Conservation (phyloP, 2,329 filamentous ascomycete species). For the Monosporascus sp. region DNA sequence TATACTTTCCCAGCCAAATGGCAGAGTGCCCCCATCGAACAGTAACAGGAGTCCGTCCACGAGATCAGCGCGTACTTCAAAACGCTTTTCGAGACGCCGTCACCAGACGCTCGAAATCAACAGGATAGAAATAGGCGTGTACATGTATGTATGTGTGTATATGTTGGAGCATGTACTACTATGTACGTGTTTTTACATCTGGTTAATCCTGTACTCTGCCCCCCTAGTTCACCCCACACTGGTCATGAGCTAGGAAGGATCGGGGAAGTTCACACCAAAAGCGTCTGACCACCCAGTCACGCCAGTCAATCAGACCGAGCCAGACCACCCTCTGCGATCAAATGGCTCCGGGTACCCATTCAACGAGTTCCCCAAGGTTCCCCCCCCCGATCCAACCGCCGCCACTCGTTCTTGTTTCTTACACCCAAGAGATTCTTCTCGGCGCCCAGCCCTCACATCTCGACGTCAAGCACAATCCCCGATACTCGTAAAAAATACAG, state of each 20-base stretch:
- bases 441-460: slow-evolving; percentile 33
- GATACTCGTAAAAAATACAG: slow-evolving; percentile 5
- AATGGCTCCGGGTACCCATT: slow-evolving; percentile 1
- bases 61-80: too few species aligned
- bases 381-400: slow-evolving; percentile 1
- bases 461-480: slow-evolving; percentile 14
- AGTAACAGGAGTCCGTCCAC: too few species aligned
- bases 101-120: too few species aligned
- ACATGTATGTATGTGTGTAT: too few species aligned
- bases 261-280: not conserved
- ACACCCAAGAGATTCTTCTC: slow-evolving; percentile 27
- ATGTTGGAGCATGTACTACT: not conserved
- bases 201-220: not conserved
- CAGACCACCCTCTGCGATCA: not conserved
- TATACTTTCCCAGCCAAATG: too few species aligned
- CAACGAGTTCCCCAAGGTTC: not conserved
- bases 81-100: too few species aligned
- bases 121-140: too few species aligned
- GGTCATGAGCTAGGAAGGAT: not conserved
- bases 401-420: slow-evolving; percentile 9
- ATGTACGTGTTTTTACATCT: not conserved
- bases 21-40: too few species aligned
- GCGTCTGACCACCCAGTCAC: not conserved
- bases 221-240: not conserved
- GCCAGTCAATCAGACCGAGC: too few species aligned